Evolutionary conservation across 2,329 filamentous ascomycete genomes (phyloP), one percentile per base, ranked within the genome.

Genomic region (Zasmidium cellare): DNA sequence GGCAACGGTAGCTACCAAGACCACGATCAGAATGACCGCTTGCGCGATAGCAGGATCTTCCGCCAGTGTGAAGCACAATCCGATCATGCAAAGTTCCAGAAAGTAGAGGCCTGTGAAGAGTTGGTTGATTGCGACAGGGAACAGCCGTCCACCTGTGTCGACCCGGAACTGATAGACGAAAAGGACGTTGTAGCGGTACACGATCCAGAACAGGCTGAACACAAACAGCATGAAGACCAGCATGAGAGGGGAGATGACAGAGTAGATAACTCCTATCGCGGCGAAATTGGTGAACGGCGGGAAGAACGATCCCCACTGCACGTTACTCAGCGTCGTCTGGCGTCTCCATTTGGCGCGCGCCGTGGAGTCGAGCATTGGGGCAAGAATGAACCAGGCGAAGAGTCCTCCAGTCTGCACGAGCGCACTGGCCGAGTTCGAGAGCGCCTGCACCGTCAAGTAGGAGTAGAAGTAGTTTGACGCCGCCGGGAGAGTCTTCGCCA

Each of bases 381-480:
- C 88, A 47, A 96, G 73, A 20, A 97, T 69, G 67, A 92, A 96
- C 87, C 92, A 96, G 63, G 88, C 80, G 47, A 92, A 70, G 2
- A 99, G 81, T 2, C 87, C 84, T n/a, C 85, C 86, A 22, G 96
- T 84, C 69, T 97, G 94, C 12, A 97, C 79, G 3, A 97, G 79
- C 1, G 91, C 93, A 73, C 90, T 92, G 1, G 93, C 93, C 73
- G 92, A 96, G 62, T 91, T 92, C 62, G 91, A 92, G 67, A 97
- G 82, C 0, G 92, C 91, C 69, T 97, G 94, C 9, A 99, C 86
- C 71, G 97, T 88, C 87, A 99, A 92, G 82, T 99, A 99, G 1
- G 91, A 93, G 80, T 97, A 97, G 79, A 97, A 99, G 75, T 97
- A 99, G 71, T 97, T 96, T 66, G 91, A 89, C 0, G 92, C 88